phyloP scores from a whole-genome alignment of 225 moss, liverwort and hornwort genomes.

The Climacium dendroides region DNA sequence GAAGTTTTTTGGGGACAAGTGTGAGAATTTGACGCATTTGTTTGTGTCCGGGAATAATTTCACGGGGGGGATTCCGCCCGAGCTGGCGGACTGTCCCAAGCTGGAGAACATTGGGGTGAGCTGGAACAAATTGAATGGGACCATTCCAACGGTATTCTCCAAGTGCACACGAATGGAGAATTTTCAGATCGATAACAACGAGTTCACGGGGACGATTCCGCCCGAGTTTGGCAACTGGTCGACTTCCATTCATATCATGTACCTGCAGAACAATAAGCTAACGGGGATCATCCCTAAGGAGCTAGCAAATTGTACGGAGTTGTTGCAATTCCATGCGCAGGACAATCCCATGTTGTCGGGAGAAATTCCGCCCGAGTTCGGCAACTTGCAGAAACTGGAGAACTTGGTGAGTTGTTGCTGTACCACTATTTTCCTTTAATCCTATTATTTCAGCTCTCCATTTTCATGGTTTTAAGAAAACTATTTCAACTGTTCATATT shows the following conservation, averaged over 20 bases:
- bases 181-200: conserved; percentile 53
- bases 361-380: conserved; percentile 9
- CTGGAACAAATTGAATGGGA: conserved; percentile 46
- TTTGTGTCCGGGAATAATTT: conserved; percentile 13
- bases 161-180: conserved; percentile 20
- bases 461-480: background rate
- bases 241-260: background rate
- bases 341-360: background rate
- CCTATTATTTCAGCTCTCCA: background rate
- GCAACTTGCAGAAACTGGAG: conserved; percentile 8
- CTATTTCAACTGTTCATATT: background rate
- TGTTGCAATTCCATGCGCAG: conserved; percentile 2
- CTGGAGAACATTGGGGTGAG: conserved; percentile 45
- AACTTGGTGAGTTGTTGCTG: background rate
- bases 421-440: background rate
- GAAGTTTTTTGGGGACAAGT: background rate
- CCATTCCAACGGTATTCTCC: conserved; percentile 38
- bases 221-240: conserved; percentile 1
- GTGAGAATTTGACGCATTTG: background rate
- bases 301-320: background rate
- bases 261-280: conserved; percentile 6
- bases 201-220: conserved; percentile 36
- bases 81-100: background rate
- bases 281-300: conserved; percentile 10
- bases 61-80: conserved; percentile 13